A percentile compares a stretch with the other conserved stretches of the same genome.
These are phyloP conservation scores for Cicer bijugum DNA, from an alignment of 306 rosid genomes.

Conservation along the genomic window DNA sequence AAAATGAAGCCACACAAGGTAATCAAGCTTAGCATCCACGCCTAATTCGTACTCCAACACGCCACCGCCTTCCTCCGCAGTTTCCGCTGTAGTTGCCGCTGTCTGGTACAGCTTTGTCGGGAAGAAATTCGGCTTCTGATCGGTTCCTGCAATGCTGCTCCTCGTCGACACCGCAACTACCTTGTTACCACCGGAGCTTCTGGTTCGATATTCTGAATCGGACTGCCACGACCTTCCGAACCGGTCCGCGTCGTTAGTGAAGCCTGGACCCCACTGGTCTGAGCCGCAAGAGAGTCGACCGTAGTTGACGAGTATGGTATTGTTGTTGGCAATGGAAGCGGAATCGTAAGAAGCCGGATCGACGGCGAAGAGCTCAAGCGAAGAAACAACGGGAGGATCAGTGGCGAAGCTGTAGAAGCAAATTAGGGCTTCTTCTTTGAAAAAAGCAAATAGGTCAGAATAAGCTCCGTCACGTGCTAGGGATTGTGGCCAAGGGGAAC, in stretches of 20 bases:
- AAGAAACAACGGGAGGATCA: slow-evolving; percentile 82
- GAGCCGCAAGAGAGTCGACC: slow-evolving; percentile 82
- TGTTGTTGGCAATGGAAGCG: slow-evolving; percentile 27
- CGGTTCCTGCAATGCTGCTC: slow-evolving; percentile 56
- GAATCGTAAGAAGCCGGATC: slow-evolving; percentile 73
- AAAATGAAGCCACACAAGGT: slow-evolving; percentile 86
- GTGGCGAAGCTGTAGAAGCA: slow-evolving; percentile 94
- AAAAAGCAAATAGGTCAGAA: slow-evolving; percentile 70
- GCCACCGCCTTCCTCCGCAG: slow-evolving; percentile 49
- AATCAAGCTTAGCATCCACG: slow-evolving; percentile 92
- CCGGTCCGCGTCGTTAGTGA: slow-evolving; percentile 69
- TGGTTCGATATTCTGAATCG: slow-evolving; percentile 46
- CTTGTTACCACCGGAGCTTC: neutral
- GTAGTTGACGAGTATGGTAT: slow-evolving; percentile 69
- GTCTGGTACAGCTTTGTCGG: slow-evolving; percentile 78
- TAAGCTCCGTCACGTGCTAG: slow-evolving; percentile 76
- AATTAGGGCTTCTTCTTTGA: slow-evolving; percentile 63
- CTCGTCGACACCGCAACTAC: slow-evolving; percentile 49
- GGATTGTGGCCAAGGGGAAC: slow-evolving; percentile 77
- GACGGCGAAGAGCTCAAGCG: slow-evolving; percentile 67
- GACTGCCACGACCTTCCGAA: slow-evolving; percentile 93
- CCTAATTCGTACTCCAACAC: slow-evolving; percentile 60
- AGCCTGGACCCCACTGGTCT: slow-evolving; percentile 84
- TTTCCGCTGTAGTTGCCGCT: slow-evolving; percentile 49
- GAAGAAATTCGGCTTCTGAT: slow-evolving; percentile 68